Base-by-base conservation (phyloP, 257 asterid genomes). In the Euphrasia confusa region DNA sequence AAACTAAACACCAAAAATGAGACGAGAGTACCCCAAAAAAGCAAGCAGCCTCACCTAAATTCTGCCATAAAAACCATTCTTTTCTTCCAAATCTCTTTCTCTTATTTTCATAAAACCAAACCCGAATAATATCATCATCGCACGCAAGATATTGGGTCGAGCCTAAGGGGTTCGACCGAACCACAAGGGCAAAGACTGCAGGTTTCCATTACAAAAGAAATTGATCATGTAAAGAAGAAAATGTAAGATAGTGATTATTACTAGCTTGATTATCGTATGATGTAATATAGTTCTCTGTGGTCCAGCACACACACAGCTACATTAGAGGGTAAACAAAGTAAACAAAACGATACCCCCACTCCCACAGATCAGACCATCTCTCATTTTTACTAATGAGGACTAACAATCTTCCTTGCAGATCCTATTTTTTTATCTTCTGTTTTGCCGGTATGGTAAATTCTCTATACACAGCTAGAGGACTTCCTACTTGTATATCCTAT, bases 301-400 rank as follows among this genome's bases (percentile, higher is more conserved):
- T 80, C 89, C 95, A 81, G 74, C 24, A 21, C 84, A 80, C 79
- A 80, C 79, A 81, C 71, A 67, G 67, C 74, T 69, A 74, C 75
- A 45, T 75, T 75, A 81, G 84, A 76, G 83, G 24, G 56, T 63
- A 70, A 33, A 58, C 66, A 69, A 76, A 55, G 72, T 60, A 33
- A 55, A 64, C 42, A 79, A 55, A 74, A 74, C 74, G 64, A 76
- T 78, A 68, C 85, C 88, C 88, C 85, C 74, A 77, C 86, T 79
- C 74, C 58, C 81, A 73, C 79, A 61, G 80, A 77, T 80, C 78
- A 84, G 75, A 80, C 83, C 89, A 83, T 75, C 77, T 78, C 81
- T 84, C 75, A 78, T 75, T 73, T 71, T 75, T 66, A 37, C 61
- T 2, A 78, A 78, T 82, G 84, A 77, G 75, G 71, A 69, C 24